These are phyloP conservation scores for Phtheirospermum japonicum DNA, from an alignment of 257 asterid genomes.

Conservation along the genomic window DNA sequence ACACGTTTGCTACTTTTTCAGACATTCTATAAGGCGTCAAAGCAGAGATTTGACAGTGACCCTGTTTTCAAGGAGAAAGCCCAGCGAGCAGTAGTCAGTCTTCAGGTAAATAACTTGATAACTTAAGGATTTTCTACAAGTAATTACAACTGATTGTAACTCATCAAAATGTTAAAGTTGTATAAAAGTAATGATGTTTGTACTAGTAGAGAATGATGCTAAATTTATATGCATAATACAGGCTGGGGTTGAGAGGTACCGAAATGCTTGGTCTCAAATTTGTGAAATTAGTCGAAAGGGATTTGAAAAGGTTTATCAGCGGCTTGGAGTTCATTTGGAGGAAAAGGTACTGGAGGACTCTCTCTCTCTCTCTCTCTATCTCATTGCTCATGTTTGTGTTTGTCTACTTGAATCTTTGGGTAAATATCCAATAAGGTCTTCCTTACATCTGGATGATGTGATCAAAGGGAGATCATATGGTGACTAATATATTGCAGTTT, in stretches of 20 bases:
- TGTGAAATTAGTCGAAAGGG: slow-evolving; percentile 86
- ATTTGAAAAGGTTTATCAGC: slow-evolving; percentile 60
- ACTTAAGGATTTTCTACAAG: slow-evolving; percentile 12
- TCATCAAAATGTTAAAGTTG: too few relatives aligned
- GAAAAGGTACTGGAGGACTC: slow-evolving; percentile 56
- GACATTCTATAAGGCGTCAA: slow-evolving; percentile 88
- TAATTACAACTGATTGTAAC: too few relatives aligned
- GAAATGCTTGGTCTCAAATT: slow-evolving; percentile 78
- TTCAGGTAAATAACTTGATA: slow-evolving; percentile 58
- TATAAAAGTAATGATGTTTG: too few relatives aligned
- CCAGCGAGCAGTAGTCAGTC: slow-evolving; percentile 87
- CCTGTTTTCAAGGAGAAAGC: slow-evolving; percentile 83
- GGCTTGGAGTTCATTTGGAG: slow-evolving; percentile 76
- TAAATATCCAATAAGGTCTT: slow-evolving; percentile 5
- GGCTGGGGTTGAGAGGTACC: slow-evolving; percentile 81
- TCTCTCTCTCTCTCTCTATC: too few relatives aligned
- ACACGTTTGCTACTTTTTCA: slow-evolving; percentile 31
- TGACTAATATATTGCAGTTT: too few relatives aligned
- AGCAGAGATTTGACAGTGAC: slow-evolving; percentile 76
- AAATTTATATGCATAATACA: slow-evolving; percentile 28
- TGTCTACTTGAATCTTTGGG: neutral
- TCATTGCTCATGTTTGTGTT: slow-evolving; percentile 14
- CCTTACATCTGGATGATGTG: too few relatives aligned
- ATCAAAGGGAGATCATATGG: too few relatives aligned
- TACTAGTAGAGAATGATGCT: too few relatives aligned